Percentiles rank a stretch among this genome's conserved stretches.
Evolutionary conservation across 306 rosid species (phyloP).

Genomic region (Cucurbita ficifolia): DNA sequence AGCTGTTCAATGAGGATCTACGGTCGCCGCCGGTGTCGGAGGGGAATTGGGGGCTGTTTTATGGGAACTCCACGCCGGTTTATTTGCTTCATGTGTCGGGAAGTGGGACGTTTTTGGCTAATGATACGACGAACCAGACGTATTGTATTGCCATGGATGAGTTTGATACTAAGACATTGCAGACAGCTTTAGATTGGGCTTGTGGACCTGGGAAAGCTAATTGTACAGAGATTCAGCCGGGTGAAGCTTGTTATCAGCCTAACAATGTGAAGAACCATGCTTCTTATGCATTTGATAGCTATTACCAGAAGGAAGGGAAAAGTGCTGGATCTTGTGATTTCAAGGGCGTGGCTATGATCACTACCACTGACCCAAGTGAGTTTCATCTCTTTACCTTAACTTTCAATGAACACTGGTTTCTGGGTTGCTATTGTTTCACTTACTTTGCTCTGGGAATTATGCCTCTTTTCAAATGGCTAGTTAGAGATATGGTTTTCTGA

Average conservation of each 20-base stretch:
- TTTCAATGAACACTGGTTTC: background rate
- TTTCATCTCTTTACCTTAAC: background rate
- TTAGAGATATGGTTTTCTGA: background rate
- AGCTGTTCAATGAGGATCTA: constrained; percentile 65
- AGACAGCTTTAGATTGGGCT: constrained; percentile 84
- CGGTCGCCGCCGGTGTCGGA: constrained; percentile 72
- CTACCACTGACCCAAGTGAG: constrained; percentile 84
- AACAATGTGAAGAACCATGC: constrained; percentile 76
- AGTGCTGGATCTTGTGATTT: constrained; percentile 67
- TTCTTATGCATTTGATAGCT: constrained; percentile 80
- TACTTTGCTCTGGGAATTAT: background rate
- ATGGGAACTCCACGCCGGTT: constrained; percentile 48
- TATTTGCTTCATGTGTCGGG: constrained; percentile 73
- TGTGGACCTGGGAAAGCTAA: constrained; percentile 72
- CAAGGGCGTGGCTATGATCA: constrained; percentile 69
- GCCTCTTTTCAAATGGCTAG: background rate
- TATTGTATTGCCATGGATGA: constrained; percentile 56
- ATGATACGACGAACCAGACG: constrained; percentile 60
- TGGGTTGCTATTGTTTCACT: background rate
- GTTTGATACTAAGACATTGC: constrained; percentile 51
- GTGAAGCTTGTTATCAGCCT: constrained; percentile 58
- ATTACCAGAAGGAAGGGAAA: constrained; percentile 55
- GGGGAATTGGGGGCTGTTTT: constrained; percentile 73
- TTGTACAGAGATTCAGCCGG: constrained; percentile 80
- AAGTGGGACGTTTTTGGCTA: constrained; percentile 59